These are phyloP conservation scores for Darksidea phi DNA, from an alignment of 495 filamentous ascomycete species.

Conservation along the genomic window DNA sequence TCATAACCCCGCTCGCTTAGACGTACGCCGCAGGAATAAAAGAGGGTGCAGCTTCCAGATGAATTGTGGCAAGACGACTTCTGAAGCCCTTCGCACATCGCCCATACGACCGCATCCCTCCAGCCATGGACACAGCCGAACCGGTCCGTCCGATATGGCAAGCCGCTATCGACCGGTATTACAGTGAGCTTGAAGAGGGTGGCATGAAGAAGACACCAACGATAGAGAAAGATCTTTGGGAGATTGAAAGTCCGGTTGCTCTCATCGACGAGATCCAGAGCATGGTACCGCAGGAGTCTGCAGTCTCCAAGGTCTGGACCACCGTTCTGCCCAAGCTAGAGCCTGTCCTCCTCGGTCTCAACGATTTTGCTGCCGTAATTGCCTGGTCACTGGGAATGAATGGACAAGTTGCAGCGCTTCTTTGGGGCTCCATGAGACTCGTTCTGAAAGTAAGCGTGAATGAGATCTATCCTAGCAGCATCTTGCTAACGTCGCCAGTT, in stretches of 20 bases:
- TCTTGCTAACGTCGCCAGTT: too few relatives aligned
- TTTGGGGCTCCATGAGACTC: too few relatives aligned
- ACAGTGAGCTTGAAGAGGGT: conserved; percentile 1
- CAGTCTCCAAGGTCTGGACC: background rate
- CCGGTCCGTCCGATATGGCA: conserved; percentile 1
- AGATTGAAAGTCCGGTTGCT: background rate
- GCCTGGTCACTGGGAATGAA: too few relatives aligned
- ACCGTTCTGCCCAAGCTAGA: background rate
- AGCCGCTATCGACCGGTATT: background rate
- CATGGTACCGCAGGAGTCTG: conserved; percentile 2
- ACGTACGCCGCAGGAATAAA: background rate
- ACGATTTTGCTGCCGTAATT: too few relatives aligned
- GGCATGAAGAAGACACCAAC: background rate
- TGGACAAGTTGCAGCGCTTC: too few relatives aligned
- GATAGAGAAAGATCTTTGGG: conserved; percentile 2
- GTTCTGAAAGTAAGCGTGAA: too few relatives aligned
- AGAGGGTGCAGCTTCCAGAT: too few relatives aligned
- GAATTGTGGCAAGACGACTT: too few relatives aligned
- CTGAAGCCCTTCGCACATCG: background rate
- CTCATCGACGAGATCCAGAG: conserved; percentile 2
- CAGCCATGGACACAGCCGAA: background rate
- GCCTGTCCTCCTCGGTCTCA: too few relatives aligned
- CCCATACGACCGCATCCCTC: background rate
- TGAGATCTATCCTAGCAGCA: too few relatives aligned
- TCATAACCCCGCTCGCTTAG: background rate